phyloP scores from a whole-genome alignment of 164 flowering plant species.

The Taxillus chinensis region DNA sequence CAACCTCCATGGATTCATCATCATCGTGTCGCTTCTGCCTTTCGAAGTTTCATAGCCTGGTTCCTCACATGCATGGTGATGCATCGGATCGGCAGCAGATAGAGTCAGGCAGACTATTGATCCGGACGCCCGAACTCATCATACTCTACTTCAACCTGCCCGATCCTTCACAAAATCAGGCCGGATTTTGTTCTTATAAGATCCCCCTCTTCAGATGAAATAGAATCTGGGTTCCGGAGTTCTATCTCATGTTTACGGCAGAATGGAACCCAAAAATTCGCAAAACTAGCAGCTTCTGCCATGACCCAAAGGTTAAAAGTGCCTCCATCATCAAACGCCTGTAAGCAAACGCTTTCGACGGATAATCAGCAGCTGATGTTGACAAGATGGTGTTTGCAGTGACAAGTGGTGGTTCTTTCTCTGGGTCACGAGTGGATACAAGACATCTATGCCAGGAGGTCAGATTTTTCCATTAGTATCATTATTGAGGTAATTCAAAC shows the following conservation, averaged over 20 bases:
- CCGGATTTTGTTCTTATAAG: constrained; percentile 54
- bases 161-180: constrained; percentile 69
- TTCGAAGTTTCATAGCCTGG: constrained; percentile 48
- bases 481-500: constrained; percentile 51
- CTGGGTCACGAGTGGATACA: constrained; percentile 90
- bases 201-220: constrained; percentile 59
- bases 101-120: constrained; percentile 58
- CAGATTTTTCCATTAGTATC: constrained; percentile 69
- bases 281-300: constrained; percentile 79
- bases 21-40: constrained; percentile 30
- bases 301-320: constrained; percentile 67
- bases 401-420: constrained; percentile 76
- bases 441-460: constrained; percentile 78
- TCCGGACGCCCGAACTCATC: constrained; percentile 71
- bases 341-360: constrained; percentile 71
- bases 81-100: constrained; percentile 71
- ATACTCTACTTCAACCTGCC: constrained; percentile 70
- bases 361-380: constrained; percentile 57
- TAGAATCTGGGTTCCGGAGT: constrained; percentile 70
- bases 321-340: constrained; percentile 80
- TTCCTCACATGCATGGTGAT: constrained; percentile 58
- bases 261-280: constrained; percentile 62
- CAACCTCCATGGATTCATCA: constrained; percentile 40
- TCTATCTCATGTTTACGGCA: constrained; percentile 69
- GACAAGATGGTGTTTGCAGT: constrained; percentile 68